Base-by-base conservation (phyloP, 176 grass and related monocot species). In the Musa itinerans region DNA sequence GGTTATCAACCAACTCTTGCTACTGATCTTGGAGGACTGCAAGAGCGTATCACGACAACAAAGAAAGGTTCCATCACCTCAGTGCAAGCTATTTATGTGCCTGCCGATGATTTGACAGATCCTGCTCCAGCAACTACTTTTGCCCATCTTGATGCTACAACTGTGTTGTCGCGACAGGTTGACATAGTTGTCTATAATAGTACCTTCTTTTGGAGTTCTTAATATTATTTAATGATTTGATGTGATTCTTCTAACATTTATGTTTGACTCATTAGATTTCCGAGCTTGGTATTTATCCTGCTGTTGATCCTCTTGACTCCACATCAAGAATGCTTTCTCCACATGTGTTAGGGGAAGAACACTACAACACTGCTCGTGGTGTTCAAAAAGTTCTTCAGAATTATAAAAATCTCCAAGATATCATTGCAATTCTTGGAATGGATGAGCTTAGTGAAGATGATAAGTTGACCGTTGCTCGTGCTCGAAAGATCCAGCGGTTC, bases 371-470 rank as follows among this genome's bases (percentile, higher is more conserved):
- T 51, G 80, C 80, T 51, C 70, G 70, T 58, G 72, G 80, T 66
- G 73, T 82, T 59, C 70, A 82, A 72, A 74, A 82, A 24, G 73
- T 82, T 69, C 80, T 82, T 24, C 74, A 77, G 34, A 77, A 77
- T 49, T 77, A 77, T 24, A 77, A 77, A 49, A 77, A 77, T 77
- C 74, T 77, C 21, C 80, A 82, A 52, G 72, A 76, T 69, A 82
- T 75, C 51, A 82, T 75, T 74, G 80, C 70, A 11, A 74, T 82
- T 66, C 53, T 75, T 52, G 80, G 73, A 54, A 82, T 82, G 72
- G 80, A 82, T 76, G 80, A 82, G 62, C 80, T 82, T 11, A 75
- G 72, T 59, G 80, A 82, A 76, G 80, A 82, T 66, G 80, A 82
- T 58, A 82, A 82, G 23, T 56, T 82, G 62, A 82, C 73, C 19